phyloP scores from a whole-genome alignment of 140 eudicot genomes.

The Cichorium intybus region DNA sequence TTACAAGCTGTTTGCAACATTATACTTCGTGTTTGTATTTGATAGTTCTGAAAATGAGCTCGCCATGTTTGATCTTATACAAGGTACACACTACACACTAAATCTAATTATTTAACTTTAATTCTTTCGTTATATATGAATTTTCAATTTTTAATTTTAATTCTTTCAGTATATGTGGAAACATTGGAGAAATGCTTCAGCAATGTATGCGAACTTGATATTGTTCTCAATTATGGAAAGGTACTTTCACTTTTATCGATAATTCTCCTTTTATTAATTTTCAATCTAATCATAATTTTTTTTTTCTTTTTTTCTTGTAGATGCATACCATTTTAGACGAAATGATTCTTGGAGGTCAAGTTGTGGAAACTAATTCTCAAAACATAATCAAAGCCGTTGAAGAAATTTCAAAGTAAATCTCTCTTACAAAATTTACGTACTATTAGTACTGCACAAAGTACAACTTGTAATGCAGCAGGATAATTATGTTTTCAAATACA shows the following conservation, averaged over 20 bases:
- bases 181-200: conserved; percentile 70
- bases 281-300: neutral
- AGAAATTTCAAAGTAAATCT: conserved; percentile 60
- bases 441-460: conserved; percentile 4
- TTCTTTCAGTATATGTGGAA: conserved; percentile 65
- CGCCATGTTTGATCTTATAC: conserved; percentile 88
- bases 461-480: neutral
- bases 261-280: neutral
- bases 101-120: neutral
- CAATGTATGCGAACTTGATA: conserved; percentile 78
- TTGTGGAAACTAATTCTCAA: conserved; percentile 63
- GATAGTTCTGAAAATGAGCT: conserved; percentile 75
- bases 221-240: conserved; percentile 68
- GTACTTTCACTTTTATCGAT: conserved; percentile 25
- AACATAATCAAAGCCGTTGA: conserved; percentile 61
- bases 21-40: conserved; percentile 62
- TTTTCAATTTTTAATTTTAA: neutral
- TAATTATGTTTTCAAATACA: too few relatives aligned
- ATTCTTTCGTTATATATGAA: neutral
- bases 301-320: conserved; percentile 32
- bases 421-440: conserved; percentile 13
- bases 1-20: conserved; percentile 70
- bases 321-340: conserved; percentile 71
- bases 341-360: conserved; percentile 81
- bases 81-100: conserved; percentile 44